These are phyloP conservation scores for Candida qinlingensis DNA, from an alignment of 805 yeast species.

Conservation along the genomic window DNA sequence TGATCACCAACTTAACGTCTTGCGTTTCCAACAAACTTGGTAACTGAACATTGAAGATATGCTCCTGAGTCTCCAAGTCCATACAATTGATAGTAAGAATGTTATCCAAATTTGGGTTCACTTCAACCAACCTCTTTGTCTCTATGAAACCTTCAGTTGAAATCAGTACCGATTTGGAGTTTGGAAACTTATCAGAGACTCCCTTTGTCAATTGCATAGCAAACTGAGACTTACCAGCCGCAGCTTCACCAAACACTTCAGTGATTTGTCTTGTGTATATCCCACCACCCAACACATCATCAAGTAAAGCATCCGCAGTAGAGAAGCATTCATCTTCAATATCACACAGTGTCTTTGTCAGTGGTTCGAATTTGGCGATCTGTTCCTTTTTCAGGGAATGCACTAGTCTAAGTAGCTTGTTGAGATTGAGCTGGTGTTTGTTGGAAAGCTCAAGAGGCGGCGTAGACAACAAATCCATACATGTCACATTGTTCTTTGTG, in stretches of 20 bases:
- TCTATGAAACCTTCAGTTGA: conserved; percentile 75
- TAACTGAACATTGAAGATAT: conserved; percentile 61
- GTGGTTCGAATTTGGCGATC: conserved; percentile 22
- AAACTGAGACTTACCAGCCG: conserved; percentile 83
- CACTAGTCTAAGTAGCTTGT: conserved; percentile 2
- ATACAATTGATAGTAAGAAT: conserved; percentile 54
- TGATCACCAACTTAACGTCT: conserved; percentile 49
- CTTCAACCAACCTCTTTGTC: conserved; percentile 55
- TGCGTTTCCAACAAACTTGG: conserved; percentile 45
- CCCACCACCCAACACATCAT: conserved; percentile 50
- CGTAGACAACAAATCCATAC: conserved; percentile 37
- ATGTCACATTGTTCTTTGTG: conserved; percentile 26
- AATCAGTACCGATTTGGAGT: conserved; percentile 55
- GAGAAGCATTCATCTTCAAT: conserved; percentile 29
- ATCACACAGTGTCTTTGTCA: conserved; percentile 5
- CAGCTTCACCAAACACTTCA: conserved; percentile 80
- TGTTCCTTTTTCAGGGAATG: conserved; percentile 22
- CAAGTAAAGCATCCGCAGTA: conserved; percentile 49
- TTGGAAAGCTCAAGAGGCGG: conserved; percentile 30
- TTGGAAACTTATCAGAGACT: conserved; percentile 46
- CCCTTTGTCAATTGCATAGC: conserved; percentile 59
- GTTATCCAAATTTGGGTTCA: conserved; percentile 33
- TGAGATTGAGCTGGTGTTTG: conserved; percentile 27
- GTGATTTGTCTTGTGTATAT: conserved; percentile 50
- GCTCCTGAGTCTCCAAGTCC: conserved; percentile 71